phyloP scores from a whole-genome alignment of 768 basidiomycete genomes.

The Melanogaster broomeanus region DNA sequence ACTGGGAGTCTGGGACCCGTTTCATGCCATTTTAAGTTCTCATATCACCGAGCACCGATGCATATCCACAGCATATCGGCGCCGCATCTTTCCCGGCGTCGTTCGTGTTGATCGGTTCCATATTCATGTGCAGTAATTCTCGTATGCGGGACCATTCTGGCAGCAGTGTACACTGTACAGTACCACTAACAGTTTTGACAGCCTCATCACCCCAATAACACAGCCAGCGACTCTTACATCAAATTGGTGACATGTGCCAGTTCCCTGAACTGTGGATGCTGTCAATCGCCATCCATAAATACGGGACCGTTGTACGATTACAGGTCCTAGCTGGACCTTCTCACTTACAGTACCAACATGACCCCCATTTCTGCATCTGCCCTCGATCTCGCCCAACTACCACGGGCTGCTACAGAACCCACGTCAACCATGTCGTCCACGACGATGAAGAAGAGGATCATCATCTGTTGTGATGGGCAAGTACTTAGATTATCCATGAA shows the following conservation, averaged over 20 bases:
- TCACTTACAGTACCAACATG: conserved; percentile 10
- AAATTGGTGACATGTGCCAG: neutral
- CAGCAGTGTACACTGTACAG: no score
- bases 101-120: neutral
- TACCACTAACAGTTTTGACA: no score
- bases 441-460: conserved; percentile 54
- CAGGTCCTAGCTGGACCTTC: neutral
- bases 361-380: conserved; percentile 1
- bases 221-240: neutral
- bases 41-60: no score
- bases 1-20: no score
- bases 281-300: conserved; percentile 26
- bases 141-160: no score
- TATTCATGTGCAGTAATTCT: no score
- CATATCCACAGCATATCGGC: no score
- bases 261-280: neutral
- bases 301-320: neutral
- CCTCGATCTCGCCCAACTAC: neutral
- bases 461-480: conserved; percentile 78
- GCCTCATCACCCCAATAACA: no score
- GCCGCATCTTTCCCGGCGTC: neutral
- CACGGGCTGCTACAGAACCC: neutral
- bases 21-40: no score
- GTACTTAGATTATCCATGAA: conserved; percentile 16
- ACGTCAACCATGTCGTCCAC: conserved; percentile 3